Percentiles rank a stretch among this genome's conserved stretches.
Evolutionary conservation across 2,329 filamentous ascomycete genomes (phyloP).

Genomic region (Cordyceps cicadae): DNA sequence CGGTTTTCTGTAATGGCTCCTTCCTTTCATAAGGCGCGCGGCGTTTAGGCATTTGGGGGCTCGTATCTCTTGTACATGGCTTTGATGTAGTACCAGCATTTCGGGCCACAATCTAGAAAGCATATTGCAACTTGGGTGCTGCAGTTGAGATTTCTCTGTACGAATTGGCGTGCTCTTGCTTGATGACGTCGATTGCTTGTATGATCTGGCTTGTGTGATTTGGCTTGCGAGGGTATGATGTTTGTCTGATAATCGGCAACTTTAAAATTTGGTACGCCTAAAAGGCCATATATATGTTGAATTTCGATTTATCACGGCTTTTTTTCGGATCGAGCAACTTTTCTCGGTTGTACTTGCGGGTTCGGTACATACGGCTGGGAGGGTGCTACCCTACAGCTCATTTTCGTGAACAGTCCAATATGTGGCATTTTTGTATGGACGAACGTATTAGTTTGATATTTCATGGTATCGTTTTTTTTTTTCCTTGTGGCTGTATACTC

Average conservation of each 20-base stretch:
- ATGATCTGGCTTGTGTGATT: too few species aligned
- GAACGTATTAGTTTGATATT: too few species aligned
- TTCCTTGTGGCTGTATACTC: too few species aligned
- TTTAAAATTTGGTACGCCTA: too few species aligned
- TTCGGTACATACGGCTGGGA: neutral
- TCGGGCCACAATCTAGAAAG: slow-evolving; percentile 11
- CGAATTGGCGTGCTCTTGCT: neutral
- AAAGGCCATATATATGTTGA: neutral
- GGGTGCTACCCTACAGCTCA: neutral
- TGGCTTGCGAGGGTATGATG: too few species aligned
- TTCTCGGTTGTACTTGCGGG: too few species aligned
- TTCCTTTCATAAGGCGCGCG: slow-evolving; percentile 11
- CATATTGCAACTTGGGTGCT: slow-evolving; percentile 4
- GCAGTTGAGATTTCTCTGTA: neutral
- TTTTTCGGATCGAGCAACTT: too few species aligned
- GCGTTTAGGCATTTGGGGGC: slow-evolving; percentile 11
- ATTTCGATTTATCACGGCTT: neutral
- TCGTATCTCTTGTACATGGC: slow-evolving; percentile 11
- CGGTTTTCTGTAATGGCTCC: slow-evolving; percentile 9
- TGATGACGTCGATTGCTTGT: neutral
- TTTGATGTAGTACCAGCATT: slow-evolving; percentile 12
- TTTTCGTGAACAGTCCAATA: neutral
- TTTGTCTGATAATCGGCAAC: too few species aligned
- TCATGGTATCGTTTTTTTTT: too few species aligned
- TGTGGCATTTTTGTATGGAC: neutral